These are phyloP conservation scores for Penicillium sp. DNA, from an alignment of 2,329 filamentous ascomycete genomes.

Conservation along the genomic window DNA sequence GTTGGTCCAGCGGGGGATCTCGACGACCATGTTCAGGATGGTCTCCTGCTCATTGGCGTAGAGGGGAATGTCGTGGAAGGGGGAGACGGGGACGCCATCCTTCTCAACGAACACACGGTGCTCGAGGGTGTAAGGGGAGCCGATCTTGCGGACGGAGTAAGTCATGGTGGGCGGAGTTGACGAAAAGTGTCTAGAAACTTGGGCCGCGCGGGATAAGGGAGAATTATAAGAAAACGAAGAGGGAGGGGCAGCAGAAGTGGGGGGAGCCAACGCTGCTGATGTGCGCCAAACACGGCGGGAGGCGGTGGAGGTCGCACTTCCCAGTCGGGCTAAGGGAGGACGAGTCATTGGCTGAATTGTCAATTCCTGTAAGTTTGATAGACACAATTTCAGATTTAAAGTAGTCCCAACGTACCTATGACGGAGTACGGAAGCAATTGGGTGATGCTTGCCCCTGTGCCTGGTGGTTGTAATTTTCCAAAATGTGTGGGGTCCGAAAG, in stretches of 20 bases:
- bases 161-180: slow-evolving; percentile 41
- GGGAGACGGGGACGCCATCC: slow-evolving; percentile 89
- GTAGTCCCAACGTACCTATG: background rate
- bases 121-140: slow-evolving; percentile 87
- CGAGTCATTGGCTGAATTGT: slow-evolving; percentile 22
- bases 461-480: background rate
- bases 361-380: background rate
- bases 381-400: background rate
- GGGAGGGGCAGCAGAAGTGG: slow-evolving; percentile 37
- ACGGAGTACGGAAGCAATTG: background rate
- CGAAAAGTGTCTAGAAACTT: slow-evolving; percentile 52
- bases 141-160: slow-evolving; percentile 85
- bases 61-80: slow-evolving; percentile 98
- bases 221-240: slow-evolving; percentile 29
- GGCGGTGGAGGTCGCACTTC: slow-evolving; percentile 35
- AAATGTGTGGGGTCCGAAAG: slow-evolving; percentile 3
- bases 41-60: slow-evolving; percentile 96
- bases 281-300: slow-evolving; percentile 34
- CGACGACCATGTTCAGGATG: slow-evolving; percentile 97
- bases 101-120: slow-evolving; percentile 98
- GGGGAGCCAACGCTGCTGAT: slow-evolving; percentile 45
- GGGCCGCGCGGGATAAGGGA: slow-evolving; percentile 40
- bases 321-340: slow-evolving; percentile 36
- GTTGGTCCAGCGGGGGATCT: slow-evolving; percentile 99
- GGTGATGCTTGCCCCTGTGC: background rate